Evolutionary conservation across 2,329 filamentous ascomycete species (phyloP), one percentile per base, ranked within the genome.

Genomic region (Venturia asperata): DNA sequence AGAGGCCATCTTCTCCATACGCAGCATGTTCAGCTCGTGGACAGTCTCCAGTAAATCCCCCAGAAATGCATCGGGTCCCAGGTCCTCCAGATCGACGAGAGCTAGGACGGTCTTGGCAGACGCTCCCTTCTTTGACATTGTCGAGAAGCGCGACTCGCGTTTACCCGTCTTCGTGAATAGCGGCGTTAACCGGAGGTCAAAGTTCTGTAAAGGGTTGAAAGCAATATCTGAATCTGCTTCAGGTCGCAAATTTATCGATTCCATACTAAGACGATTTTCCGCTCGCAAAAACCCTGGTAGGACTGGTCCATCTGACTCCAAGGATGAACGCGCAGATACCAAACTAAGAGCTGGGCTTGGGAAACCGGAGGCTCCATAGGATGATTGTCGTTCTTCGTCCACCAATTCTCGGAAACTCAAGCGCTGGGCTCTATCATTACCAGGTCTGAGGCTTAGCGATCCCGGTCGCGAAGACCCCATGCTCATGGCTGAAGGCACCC

Each of bases 81-180:
- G 42, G 13, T 61, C 60, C 15, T 42, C 37, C 37, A 61, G 17
- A 42, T 61, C 60, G n/a, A 61, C 42, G 7, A 61, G 42, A 45
- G 60, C 60, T 7, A 42, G 60, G 13, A 61, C 60, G 19, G 37
- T 61, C 37, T 61, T 42, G 60, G 60, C 37, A 5, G 60, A 15
- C 13, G 37, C 13, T n/a, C 52, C 52, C 17, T 42, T 61, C 27
- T 45, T 61, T 13, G 60, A 42, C 10, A 13, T 21, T 1, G 39
- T 45, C 37, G 39, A 61, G 37, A 45, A 45, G 13, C 24, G 21
- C 17, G 60, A 61, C 39, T 45, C 37, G 15, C 15, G 42, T 61
- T 61, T 45, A 5, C 39, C 37, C 3, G 60, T 61, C 21, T 39
- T 45, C 24, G 60, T 42, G 60, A 61, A 61, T 7, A 61, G 60